Evolutionary conservation across 2,329 filamentous ascomycete species (phyloP).

Genomic region (Alternaria ventricosa): DNA sequence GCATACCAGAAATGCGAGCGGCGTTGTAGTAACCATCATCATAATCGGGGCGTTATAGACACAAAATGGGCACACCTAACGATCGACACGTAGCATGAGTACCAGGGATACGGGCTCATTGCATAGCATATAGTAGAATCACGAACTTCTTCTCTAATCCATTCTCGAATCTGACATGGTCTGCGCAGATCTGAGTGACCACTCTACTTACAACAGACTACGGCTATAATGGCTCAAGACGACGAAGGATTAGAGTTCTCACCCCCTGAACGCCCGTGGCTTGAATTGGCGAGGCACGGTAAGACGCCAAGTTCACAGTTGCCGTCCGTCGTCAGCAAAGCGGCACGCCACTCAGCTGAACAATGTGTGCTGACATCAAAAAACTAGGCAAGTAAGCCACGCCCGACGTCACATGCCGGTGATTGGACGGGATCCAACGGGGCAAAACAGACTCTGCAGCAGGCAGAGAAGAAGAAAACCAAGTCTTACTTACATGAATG

Average conservation of each 20-base stretch:
- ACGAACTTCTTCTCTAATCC: not conserved
- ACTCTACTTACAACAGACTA: not conserved
- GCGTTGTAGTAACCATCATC: constrained; percentile 13
- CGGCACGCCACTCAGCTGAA: not conserved
- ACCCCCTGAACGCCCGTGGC: not conserved
- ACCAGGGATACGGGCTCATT: not conserved
- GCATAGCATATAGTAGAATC: constrained; percentile 8
- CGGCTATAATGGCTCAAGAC: not conserved
- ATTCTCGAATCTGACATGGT: not conserved
- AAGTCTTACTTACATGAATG: not conserved
- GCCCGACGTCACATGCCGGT: not conserved
- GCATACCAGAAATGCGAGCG: constrained; percentile 8
- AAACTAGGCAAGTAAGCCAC: not conserved
- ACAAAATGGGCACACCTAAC: constrained; percentile 13
- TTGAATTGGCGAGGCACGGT: not conserved
- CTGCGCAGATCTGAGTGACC: not conserved
- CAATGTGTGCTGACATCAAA: not conserved
- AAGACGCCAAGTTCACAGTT: not conserved
- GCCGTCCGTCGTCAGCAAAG: not conserved
- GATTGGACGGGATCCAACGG: not conserved
- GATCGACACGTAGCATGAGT: constrained; percentile 9
- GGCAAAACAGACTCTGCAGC: not conserved
- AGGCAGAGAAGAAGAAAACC: not conserved
- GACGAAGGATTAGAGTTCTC: not conserved
- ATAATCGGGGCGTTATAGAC: constrained; percentile 12